These are phyloP conservation scores for Ochetophila trinervis DNA, from an alignment of 306 rosid genomes.

Conservation along the genomic window DNA sequence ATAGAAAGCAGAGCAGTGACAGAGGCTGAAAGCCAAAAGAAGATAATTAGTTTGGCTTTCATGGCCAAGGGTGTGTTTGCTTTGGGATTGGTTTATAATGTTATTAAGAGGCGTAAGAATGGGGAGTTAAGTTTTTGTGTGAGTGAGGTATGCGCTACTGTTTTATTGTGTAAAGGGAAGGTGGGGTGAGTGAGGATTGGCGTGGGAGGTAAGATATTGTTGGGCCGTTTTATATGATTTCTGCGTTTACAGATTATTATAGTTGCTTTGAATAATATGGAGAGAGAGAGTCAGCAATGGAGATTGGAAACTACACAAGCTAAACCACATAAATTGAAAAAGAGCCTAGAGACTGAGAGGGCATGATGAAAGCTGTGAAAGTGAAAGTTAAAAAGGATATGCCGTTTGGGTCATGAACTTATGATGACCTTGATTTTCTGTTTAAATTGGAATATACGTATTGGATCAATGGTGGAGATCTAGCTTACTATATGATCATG, in stretches of 20 bases:
- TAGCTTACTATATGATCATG: background rate
- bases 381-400: background rate
- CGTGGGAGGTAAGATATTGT: constrained; percentile 54
- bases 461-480: background rate
- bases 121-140: constrained; percentile 18
- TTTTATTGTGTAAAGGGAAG: constrained; percentile 25
- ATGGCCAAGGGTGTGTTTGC: constrained; percentile 23
- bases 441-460: background rate
- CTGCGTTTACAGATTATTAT: constrained; percentile 18
- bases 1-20: constrained; percentile 43
- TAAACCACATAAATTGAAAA: constrained; percentile 6
- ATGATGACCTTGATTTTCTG: background rate
- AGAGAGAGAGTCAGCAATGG: constrained; percentile 16
- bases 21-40: constrained; percentile 46
- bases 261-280: constrained; percentile 24
- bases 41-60: constrained; percentile 41
- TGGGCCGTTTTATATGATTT: constrained; percentile 20
- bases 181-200: constrained; percentile 22
- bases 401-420: background rate
- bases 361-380: constrained; percentile 11
- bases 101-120: constrained; percentile 22
- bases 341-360: background rate
- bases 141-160: constrained; percentile 20
- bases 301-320: constrained; percentile 46
- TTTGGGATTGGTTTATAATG: background rate